Conservation (phyloP, 116 monocot species). For the Zostera marina region DNA sequence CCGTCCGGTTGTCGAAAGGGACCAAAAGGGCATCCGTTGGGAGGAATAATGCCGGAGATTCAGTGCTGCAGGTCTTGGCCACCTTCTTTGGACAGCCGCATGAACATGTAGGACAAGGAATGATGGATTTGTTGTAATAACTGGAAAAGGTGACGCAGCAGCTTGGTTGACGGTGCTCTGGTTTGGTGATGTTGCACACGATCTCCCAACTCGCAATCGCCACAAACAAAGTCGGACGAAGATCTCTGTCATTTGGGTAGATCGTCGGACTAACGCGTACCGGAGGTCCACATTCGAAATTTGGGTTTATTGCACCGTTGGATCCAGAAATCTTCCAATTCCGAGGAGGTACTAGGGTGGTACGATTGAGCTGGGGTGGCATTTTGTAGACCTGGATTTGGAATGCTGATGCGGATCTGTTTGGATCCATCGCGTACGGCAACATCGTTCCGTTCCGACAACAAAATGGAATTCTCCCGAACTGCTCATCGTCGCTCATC, state of each 20-base stretch:
- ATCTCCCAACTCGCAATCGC: conserved; percentile 84
- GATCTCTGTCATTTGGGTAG: conserved; percentile 52
- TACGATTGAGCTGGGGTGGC: conserved; percentile 79
- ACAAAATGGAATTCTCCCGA: conserved; percentile 50
- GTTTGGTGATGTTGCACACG: conserved; percentile 64
- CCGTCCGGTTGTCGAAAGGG: conserved; percentile 68
- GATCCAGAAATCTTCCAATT: conserved; percentile 46
- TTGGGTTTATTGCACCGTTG: conserved; percentile 42
- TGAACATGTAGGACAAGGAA: conserved; percentile 87
- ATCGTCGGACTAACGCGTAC: conserved; percentile 38
- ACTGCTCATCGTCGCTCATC: conserved; percentile 28
- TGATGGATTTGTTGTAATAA: conserved; percentile 71
- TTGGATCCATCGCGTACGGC: conserved; percentile 47
- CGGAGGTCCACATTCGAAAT: conserved; percentile 45
- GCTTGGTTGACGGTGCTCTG: conserved; percentile 20
- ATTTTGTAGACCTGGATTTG: conserved; percentile 93
- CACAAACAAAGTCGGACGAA: conserved; percentile 23
- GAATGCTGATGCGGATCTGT: conserved; percentile 45
- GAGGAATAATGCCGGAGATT: conserved; percentile 47
- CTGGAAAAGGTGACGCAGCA: conserved; percentile 94
- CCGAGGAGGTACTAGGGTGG: conserved; percentile 20
- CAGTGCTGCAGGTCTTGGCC: conserved; percentile 39
- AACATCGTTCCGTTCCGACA: conserved; percentile 86
- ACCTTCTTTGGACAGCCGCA: conserved; percentile 39
- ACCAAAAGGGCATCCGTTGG: conserved; percentile 66